These are phyloP conservation scores for Fusarium torulosum DNA, from an alignment of 2,329 filamentous ascomycete genomes.

Conservation along the genomic window DNA sequence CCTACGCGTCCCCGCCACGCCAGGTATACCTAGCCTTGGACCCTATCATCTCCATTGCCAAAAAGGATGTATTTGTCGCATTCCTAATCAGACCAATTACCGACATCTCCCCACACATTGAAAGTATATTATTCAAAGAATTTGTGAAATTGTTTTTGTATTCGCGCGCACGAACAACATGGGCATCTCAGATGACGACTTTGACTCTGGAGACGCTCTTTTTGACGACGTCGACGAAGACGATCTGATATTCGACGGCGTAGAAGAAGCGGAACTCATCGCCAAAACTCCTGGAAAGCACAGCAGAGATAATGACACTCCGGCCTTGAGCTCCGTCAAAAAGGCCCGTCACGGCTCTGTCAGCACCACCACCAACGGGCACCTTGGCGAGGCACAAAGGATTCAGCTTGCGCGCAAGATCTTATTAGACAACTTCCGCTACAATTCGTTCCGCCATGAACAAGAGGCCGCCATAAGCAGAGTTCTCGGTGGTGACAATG, in stretches of 20 bases:
- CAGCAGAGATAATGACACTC: constrained; percentile 6
- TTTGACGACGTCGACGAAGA: constrained; percentile 42
- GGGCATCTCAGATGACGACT: constrained; percentile 38
- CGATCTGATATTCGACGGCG: constrained; percentile 39
- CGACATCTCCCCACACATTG: too few species aligned
- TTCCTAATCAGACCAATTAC: neutral
- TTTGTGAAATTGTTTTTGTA: neutral
- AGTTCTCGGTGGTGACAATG: constrained; percentile 56
- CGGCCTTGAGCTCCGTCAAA: constrained; percentile 5
- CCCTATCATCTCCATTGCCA: neutral
- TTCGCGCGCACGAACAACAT: neutral
- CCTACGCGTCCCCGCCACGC: constrained; percentile 1
- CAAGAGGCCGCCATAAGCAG: constrained; percentile 58
- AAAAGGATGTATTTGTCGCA: neutral
- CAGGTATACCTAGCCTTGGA: neutral
- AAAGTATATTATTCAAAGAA: too few species aligned
- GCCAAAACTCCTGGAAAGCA: constrained; percentile 24
- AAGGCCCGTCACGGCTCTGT: constrained; percentile 22
- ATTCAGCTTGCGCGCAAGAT: constrained; percentile 47
- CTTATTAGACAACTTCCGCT: constrained; percentile 56
- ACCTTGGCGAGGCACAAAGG: constrained; percentile 6
- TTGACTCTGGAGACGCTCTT: constrained; percentile 48
- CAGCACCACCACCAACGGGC: neutral
- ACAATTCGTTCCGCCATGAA: constrained; percentile 58
- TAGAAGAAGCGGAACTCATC: constrained; percentile 35